Evolutionary conservation across 768 basidiomycete species (phyloP).

Genomic region (Hortiboletus campestris): DNA sequence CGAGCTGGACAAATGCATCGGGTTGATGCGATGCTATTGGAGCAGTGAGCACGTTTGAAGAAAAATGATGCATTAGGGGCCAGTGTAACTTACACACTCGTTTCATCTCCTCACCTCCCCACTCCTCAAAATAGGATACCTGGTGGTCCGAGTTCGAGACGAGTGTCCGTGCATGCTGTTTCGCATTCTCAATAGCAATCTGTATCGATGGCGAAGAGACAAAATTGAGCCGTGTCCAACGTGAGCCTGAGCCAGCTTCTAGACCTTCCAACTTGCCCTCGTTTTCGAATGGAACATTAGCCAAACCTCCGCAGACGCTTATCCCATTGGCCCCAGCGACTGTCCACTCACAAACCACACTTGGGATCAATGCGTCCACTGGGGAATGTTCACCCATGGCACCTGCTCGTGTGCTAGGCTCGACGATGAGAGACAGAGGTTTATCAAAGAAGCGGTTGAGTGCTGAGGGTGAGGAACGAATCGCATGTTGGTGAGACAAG

Average conservation of each 20-base stretch:
- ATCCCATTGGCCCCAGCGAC: slow-evolving; percentile 38
- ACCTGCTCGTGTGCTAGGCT: slow-evolving; percentile 80
- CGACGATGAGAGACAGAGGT: slow-evolving; percentile 75
- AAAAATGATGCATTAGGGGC: background rate
- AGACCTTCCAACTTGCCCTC: slow-evolving; percentile 2
- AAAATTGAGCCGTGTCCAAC: slow-evolving; percentile 74
- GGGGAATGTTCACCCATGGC: slow-evolving; percentile 90
- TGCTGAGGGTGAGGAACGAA: slow-evolving; percentile 63
- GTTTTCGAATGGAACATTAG: slow-evolving; percentile 27
- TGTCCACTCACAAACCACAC: slow-evolving; percentile 81
- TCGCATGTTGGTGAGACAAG: slow-evolving; percentile 73
- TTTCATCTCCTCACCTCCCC: slow-evolving; percentile 88
- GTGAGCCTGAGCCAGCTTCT: slow-evolving; percentile 16
- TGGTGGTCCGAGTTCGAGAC: slow-evolving; percentile 81
- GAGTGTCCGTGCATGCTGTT: slow-evolving; percentile 51
- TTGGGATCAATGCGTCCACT: slow-evolving; percentile 87
- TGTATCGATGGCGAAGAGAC: slow-evolving; percentile 58
- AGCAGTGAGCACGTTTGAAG: background rate
- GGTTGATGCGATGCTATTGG: slow-evolving; percentile 53
- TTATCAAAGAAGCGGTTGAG: slow-evolving; percentile 93
- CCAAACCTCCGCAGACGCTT: slow-evolving; percentile 50
- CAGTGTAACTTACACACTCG: slow-evolving; percentile 49
- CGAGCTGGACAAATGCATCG: slow-evolving; percentile 90
- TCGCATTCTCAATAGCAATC: slow-evolving; percentile 58
- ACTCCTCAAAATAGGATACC: slow-evolving; percentile 78